A percentile compares a stretch with the other conserved stretches of the same genome.
phyloP scores from a whole-genome alignment of 2,329 filamentous ascomycete species.

The Fusarium annulatum region DNA sequence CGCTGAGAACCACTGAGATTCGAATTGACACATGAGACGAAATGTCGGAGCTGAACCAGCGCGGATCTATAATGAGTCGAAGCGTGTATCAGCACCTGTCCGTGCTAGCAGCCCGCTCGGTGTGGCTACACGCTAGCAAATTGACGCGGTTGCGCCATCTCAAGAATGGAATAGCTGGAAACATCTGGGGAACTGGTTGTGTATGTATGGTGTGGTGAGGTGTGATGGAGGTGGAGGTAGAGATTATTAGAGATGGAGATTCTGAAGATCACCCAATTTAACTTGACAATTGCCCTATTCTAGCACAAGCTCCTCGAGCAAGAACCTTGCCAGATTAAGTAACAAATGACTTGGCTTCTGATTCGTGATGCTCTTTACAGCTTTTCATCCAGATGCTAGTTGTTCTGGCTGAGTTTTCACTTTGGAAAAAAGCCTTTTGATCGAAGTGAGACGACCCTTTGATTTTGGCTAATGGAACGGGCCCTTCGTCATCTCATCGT shows the following conservation, averaged over 20 bases:
- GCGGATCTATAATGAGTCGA: conserved; percentile 43
- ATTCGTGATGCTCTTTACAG: background rate
- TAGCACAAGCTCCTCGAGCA: background rate
- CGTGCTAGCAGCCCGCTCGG: conserved; percentile 23
- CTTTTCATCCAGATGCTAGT: background rate
- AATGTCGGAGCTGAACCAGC: conserved; percentile 36
- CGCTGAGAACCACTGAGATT: conserved; percentile 27
- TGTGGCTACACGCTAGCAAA: conserved; percentile 14
- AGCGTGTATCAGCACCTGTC: conserved; percentile 39
- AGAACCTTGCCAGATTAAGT: background rate
- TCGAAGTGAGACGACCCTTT: background rate
- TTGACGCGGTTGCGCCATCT: conserved; percentile 22
- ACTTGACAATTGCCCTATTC: background rate
- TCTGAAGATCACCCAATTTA: conserved; percentile 15
- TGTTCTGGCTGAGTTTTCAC: background rate
- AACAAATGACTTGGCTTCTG: background rate
- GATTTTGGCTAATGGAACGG: background rate
- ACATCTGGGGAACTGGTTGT: conserved; percentile 29
- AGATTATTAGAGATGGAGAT: conserved; percentile 26
- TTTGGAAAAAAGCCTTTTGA: background rate
- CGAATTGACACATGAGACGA: conserved; percentile 41
- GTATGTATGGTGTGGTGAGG: background rate
- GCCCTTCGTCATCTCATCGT: background rate
- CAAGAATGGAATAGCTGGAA: conserved; percentile 22
- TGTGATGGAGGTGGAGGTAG: conserved; percentile 2